Evolutionary conservation across 2,329 filamentous ascomycete species (phyloP), one percentile per base, ranked within the genome.

Genomic region (Xylariaceae sp.): DNA sequence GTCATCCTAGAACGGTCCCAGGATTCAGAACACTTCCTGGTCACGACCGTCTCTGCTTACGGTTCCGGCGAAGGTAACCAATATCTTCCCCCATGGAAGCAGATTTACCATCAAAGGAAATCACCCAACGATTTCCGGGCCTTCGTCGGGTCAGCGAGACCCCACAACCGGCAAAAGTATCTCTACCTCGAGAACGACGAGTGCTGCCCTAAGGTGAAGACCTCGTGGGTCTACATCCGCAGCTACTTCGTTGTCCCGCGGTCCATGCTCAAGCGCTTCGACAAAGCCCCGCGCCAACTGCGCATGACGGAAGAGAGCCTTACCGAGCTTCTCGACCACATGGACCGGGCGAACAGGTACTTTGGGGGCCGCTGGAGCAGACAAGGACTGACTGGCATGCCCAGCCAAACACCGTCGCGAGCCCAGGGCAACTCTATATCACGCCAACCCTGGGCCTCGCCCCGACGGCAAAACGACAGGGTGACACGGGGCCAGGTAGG

Each of bases 31-130:
- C 48, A 68, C 45, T 67, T 64, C 29, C 59, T 71, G 2, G 52
- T 74, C 46, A 69, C 66, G 0, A 70, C 71, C 0, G 63, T 75
- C 21, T 72, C 71, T 19, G 71, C 73, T 2, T 75, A 72, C 56
- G 32, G 48, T 9, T 70, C 67, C 1, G 55, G 59, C 5, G 26
- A 52, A 1, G 9, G 56, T 2, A 68, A 68, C 29, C 26, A 58
- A 40, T 64, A 65, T 40, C 57, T 63, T 0, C 54, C 71, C 0
- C 73, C 73, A 2, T 75, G 73, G 73, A 32, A 63, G 9, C 70
- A 74, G 43, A 0, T 0, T 0, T 23, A 0, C 18, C 72, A 74
- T 60, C 6, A 1, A 3, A 4, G 7, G 0, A 73, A 74, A 42
- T 16, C 20, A 1, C 37, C 20, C 1, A n/a, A 56, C 23, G 56